These are phyloP conservation scores for Xylaria sp. DNA, from an alignment of 2,329 filamentous ascomycete species.

Conservation along the genomic window DNA sequence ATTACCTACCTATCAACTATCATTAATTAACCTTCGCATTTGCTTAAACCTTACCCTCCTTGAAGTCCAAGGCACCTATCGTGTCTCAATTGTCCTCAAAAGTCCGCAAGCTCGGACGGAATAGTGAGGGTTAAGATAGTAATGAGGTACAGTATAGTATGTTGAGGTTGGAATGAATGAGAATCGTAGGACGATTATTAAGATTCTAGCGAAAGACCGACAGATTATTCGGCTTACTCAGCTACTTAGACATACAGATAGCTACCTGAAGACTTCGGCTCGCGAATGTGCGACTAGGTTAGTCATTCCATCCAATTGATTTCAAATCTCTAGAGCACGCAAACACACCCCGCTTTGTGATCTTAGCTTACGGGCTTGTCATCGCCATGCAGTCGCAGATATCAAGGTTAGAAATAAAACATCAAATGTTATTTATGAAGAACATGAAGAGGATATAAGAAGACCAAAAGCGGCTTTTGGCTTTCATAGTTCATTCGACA, in stretches of 20 bases:
- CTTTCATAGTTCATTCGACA: neutral
- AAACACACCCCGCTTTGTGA: constrained; percentile 21
- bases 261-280: neutral
- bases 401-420: too few species aligned
- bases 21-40: too few species aligned
- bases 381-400: neutral
- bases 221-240: constrained; percentile 28
- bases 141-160: too few species aligned
- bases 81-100: too few species aligned
- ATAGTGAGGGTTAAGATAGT: too few species aligned
- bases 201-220: neutral
- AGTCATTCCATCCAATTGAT: constrained; percentile 4
- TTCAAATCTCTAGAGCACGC: constrained; percentile 28
- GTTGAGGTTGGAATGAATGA: too few species aligned
- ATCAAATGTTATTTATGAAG: constrained; percentile 1
- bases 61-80: too few species aligned
- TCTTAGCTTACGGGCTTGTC: neutral
- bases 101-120: too few species aligned
- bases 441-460: constrained; percentile 1
- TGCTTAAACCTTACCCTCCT: too few species aligned
- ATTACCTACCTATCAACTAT: too few species aligned
- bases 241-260: constrained; percentile 4
- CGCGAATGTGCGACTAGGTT: constrained; percentile 2
- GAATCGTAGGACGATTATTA: neutral
- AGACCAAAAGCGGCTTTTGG: neutral